A percentile compares a stretch with the other conserved stretches of the same genome.
Evolutionary conservation across 106 monocot species (phyloP).

Genomic region (Iris macrosiphon): DNA sequence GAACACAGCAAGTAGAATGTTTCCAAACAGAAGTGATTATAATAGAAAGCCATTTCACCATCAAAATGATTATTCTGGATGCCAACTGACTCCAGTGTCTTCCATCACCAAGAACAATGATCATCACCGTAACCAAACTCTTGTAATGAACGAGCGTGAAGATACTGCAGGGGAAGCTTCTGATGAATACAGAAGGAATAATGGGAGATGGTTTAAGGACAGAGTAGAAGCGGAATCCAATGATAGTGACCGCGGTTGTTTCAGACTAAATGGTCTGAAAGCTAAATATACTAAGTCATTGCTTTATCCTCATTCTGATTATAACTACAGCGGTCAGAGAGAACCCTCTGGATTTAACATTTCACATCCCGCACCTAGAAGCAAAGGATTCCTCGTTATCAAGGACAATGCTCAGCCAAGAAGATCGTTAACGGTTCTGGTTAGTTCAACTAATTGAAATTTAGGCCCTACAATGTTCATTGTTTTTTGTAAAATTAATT

Average conservation of each 20-base stretch:
- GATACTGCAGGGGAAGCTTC: conserved; percentile 8
- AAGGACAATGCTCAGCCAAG: neutral
- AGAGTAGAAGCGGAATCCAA: neutral
- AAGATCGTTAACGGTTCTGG: neutral
- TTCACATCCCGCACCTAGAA: neutral
- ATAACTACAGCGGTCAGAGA: neutral
- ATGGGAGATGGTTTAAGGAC: conserved; percentile 2
- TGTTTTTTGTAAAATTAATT: too few relatives aligned
- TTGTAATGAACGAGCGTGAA: conserved; percentile 2
- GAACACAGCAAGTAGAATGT: neutral
- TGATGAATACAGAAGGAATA: conserved; percentile 3
- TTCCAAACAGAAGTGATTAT: conserved; percentile 1
- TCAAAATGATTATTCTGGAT: neutral
- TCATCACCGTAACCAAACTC: neutral
- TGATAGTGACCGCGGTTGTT: neutral
- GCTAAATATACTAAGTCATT: conserved; percentile 1
- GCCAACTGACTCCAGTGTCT: neutral
- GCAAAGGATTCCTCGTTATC: neutral
- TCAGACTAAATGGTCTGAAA: neutral
- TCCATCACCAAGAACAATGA: neutral
- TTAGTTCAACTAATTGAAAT: too few relatives aligned
- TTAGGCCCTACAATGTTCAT: too few relatives aligned
- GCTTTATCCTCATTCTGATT: neutral
- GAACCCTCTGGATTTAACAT: neutral
- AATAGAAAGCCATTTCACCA: conserved; percentile 4